Base-by-base conservation (phyloP, 768 basidiomycete species). In the Tephrocybe sp. region DNA sequence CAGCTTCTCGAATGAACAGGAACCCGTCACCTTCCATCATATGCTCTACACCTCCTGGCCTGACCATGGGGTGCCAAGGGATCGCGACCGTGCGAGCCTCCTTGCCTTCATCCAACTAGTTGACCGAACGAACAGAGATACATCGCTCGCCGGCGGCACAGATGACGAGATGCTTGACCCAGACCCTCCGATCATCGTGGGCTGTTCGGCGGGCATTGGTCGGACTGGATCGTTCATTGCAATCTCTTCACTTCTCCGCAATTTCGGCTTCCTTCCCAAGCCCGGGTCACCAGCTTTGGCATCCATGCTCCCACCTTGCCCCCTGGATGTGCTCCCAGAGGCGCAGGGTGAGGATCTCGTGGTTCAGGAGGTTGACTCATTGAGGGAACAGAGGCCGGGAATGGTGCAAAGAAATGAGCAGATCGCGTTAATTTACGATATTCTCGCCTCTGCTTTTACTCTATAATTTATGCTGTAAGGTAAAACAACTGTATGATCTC, bases 141-240 rank as follows among this genome's bases (percentile, higher is more conserved):
- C 61, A 20, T 68, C 72, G 36, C 50, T 72, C 11, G 58, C 60
- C 21, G 56, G 67, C 9, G 48, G 57, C 24, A 44, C 57, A 28
- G 64, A 67, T 49, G 58, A 54, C 39, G 24, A 33, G 2, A 51
- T 68, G 17, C 55, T 68, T 25, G 79, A 85, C 57, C 71, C 78
- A 12, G 84, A 87, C 55, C 86, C 88, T n/a, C 90, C 90, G 0
- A 78, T 89, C 55, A 79, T 94, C 59, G 78, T 90, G 25, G 83
- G 88, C 55, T 95, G 93, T 63, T 93, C 90, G 23, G 93, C 93
- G 1, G 93, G 93, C 3, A 77, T 94, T 51, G 93, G 93, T 3
- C 79, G 93, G 30, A 93, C 93, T 3, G 93, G 93, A 15, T 80
- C 91, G 5, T 93, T 92, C 68, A 88, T 95, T 62, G 83, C 88